A percentile compares a stretch with the other conserved stretches of the same genome.
phyloP scores from a whole-genome alignment of 2,329 filamentous ascomycete species.

The Tothia fuscella region DNA sequence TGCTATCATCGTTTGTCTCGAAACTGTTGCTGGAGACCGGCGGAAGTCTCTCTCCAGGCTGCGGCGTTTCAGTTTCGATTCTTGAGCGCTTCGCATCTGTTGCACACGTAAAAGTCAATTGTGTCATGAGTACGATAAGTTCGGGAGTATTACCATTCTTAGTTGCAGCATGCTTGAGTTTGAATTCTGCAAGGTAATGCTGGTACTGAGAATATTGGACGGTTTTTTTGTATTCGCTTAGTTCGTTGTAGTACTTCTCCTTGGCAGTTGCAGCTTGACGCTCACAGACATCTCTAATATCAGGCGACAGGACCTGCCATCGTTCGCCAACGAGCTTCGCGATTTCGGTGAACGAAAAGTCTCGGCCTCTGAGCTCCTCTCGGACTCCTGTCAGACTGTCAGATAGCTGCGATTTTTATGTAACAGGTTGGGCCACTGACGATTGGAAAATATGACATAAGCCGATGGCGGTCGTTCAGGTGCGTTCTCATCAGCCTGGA shows the following conservation, averaged over 20 bases:
- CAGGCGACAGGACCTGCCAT: constrained; percentile 59
- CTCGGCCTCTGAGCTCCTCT: constrained; percentile 64
- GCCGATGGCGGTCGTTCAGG: constrained; percentile 71
- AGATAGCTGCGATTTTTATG: constrained; percentile 8
- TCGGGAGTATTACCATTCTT: constrained; percentile 20
- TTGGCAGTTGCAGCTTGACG: constrained; percentile 60
- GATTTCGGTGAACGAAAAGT: constrained; percentile 70
- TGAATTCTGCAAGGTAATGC: constrained; percentile 66
- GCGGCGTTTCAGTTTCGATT: constrained; percentile 29
- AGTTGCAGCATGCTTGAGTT: constrained; percentile 48
- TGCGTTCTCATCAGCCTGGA: constrained; percentile 52
- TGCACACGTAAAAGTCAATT: no score
- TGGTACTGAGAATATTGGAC: constrained; percentile 55
- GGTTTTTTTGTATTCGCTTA: constrained; percentile 69
- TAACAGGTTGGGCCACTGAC: constrained; percentile 35
- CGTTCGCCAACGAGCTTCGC: constrained; percentile 72
- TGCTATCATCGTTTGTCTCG: not conserved
- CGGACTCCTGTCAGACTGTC: constrained; percentile 48
- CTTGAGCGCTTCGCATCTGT: constrained; percentile 33
- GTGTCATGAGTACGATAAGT: constrained; percentile 13
- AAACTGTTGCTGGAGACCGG: not conserved
- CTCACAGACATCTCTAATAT: constrained; percentile 62
- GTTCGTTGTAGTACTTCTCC: constrained; percentile 62
- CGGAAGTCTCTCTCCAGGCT: no score
- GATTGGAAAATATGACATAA: constrained; percentile 78